These are phyloP conservation scores for Penicilliopsis zonata DNA, from an alignment of 495 filamentous ascomycete species.

Conservation along the genomic window DNA sequence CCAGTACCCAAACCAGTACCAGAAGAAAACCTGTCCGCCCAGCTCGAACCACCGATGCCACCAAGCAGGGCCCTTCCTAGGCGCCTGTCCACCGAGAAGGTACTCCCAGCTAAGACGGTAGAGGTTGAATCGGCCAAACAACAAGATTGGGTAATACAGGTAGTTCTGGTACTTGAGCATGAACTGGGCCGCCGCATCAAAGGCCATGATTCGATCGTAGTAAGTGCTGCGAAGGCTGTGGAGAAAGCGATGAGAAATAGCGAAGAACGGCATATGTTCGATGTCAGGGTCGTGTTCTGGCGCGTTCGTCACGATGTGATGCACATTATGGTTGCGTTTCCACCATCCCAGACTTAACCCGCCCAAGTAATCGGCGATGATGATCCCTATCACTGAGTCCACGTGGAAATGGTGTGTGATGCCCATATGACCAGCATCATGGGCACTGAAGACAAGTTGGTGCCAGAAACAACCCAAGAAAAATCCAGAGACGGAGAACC, in stretches of 20 bases:
- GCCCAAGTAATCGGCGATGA: conserved; percentile 83
- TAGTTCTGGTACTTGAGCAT: conserved; percentile 67
- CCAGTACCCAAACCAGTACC: conserved; percentile 87
- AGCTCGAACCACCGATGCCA: conserved; percentile 88
- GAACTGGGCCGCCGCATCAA: conserved; percentile 63
- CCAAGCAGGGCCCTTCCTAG: conserved; percentile 69
- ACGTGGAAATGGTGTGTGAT: conserved; percentile 81
- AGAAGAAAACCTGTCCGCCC: conserved; percentile 74
- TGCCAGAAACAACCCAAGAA: conserved; percentile 88
- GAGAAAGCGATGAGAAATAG: conserved; percentile 80
- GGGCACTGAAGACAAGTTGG: conserved; percentile 87
- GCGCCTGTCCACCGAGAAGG: conserved; percentile 63
- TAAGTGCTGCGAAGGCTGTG: conserved; percentile 68
- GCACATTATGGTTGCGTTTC: conserved; percentile 96
- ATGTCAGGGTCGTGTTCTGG: conserved; percentile 98
- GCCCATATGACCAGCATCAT: conserved; percentile 96
- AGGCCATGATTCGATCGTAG: conserved; percentile 78
- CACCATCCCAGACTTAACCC: conserved; percentile 93
- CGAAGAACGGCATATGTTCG: conserved; percentile 92
- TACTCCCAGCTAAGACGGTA: conserved; percentile 77
- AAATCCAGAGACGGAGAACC: conserved; percentile 64
- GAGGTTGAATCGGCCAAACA: conserved; percentile 86
- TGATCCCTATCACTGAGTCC: conserved; percentile 77
- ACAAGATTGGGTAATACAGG: conserved; percentile 76
- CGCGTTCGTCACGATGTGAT: conserved; percentile 94